phyloP scores from a whole-genome alignment of 495 filamentous ascomycete species.

The Neurospora pannonica region DNA sequence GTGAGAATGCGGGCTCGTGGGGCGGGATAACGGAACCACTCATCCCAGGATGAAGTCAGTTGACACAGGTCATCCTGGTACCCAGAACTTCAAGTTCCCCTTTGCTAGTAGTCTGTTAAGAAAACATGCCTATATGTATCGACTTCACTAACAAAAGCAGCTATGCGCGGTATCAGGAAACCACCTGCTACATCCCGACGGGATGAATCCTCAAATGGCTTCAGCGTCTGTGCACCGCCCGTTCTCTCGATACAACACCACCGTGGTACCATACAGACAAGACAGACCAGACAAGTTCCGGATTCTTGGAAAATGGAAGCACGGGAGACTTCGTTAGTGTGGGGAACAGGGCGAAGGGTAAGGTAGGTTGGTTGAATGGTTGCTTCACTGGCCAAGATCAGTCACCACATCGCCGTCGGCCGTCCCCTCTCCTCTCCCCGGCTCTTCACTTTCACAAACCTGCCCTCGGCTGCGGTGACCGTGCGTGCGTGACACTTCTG shows the following conservation, averaged over 20 bases:
- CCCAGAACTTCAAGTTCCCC: not conserved
- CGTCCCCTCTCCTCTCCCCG: not conserved
- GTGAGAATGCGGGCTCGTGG: not conserved
- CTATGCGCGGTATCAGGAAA: not conserved
- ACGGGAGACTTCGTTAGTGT: not conserved
- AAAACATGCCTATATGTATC: not conserved
- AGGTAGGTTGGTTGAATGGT: not conserved
- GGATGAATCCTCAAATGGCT: not conserved
- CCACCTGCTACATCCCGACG: not conserved
- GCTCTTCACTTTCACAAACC: not conserved
- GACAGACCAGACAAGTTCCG: not conserved
- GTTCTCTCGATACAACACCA: not conserved
- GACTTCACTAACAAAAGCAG: not conserved
- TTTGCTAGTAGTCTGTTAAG: not conserved
- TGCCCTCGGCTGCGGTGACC: not conserved
- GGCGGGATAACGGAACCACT: not conserved
- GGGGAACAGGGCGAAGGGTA: not conserved
- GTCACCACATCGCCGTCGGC: not conserved
- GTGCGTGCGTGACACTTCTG: not conserved
- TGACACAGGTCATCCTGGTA: not conserved
- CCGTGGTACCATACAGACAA: not conserved
- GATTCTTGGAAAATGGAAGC: not conserved
- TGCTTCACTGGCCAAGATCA: not conserved
- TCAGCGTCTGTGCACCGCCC: not conserved
- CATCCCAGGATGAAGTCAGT: not conserved